phyloP scores from a whole-genome alignment of 331 rosid species.

The Spiraea crenata region DNA sequence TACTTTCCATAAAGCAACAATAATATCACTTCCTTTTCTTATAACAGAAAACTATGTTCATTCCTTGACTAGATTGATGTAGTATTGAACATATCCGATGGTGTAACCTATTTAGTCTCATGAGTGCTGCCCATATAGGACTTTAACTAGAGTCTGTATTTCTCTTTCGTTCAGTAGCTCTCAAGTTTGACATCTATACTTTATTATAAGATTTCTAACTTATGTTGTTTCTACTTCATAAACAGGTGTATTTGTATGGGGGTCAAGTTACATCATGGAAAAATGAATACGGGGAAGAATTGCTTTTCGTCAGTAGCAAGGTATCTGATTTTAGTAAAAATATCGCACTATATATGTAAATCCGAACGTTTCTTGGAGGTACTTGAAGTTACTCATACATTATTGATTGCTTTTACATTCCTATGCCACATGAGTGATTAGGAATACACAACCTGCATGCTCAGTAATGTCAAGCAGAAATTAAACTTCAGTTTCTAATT shows the following conservation, averaged over 20 bases:
- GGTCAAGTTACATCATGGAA: slow-evolving; percentile 91
- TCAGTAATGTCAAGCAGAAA: background rate
- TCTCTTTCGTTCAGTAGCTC: background rate
- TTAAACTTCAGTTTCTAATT: background rate
- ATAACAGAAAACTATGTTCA: background rate
- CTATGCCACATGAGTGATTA: background rate
- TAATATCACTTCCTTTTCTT: background rate
- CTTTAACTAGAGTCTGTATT: background rate
- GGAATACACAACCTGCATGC: background rate
- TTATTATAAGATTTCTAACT: background rate
- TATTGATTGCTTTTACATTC: background rate
- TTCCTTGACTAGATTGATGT: background rate
- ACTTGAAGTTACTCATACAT: background rate
- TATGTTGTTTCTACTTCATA: background rate
- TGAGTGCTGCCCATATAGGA: background rate
- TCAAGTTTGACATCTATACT: background rate
- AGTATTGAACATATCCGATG: background rate
- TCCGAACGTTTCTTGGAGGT: background rate
- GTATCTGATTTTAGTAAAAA: slow-evolving; percentile 25
- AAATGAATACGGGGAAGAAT: slow-evolving; percentile 72
- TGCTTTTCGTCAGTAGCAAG: slow-evolving; percentile 84
- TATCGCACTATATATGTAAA: background rate
- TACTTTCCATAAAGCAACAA: background rate
- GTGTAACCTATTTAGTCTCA: background rate
- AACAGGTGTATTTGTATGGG: slow-evolving; percentile 54